phyloP scores from a whole-genome alignment of 2,329 filamentous ascomycete genomes.

The Zymoseptoria tritici region DNA sequence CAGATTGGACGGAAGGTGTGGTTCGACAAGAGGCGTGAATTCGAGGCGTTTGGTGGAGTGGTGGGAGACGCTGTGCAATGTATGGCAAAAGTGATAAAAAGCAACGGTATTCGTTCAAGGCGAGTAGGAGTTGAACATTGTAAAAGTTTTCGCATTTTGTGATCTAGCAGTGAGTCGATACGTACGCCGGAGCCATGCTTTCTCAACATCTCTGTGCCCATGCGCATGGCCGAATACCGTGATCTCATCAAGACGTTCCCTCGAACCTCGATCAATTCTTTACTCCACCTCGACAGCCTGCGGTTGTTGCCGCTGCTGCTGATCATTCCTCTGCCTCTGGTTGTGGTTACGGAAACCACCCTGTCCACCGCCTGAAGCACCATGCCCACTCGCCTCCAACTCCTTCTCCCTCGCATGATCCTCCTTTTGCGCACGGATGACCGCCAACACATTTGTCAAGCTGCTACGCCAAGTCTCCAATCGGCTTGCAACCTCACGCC shows the following conservation, averaged over 20 bases:
- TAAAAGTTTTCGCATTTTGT: neutral
- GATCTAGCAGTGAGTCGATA: neutral
- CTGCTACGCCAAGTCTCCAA: conserved; percentile 87
- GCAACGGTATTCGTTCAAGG: too few species aligned
- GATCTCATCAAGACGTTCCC: neutral
- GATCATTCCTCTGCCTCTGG: conserved; percentile 1
- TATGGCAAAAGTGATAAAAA: neutral
- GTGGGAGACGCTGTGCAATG: neutral
- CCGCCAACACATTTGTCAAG: conserved; percentile 67
- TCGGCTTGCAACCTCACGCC: conserved; percentile 84
- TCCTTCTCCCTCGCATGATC: conserved; percentile 71
- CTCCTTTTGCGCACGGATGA: conserved; percentile 73
- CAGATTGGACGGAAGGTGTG: neutral
- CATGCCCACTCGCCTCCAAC: conserved; percentile 49
- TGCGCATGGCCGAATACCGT: neutral
- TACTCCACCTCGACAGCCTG: conserved; percentile 25
- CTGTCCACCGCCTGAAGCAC: conserved; percentile 2
- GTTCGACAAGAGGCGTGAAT: neutral
- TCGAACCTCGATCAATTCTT: neutral
- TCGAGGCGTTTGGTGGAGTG: neutral
- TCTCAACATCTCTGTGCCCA: neutral
- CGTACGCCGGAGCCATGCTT: neutral
- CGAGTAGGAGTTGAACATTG: neutral
- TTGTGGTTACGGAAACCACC: neutral
- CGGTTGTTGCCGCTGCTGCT: conserved; percentile 11